Evolutionary conservation across 371 early-diverging fungal species (phyloP), one percentile per base, ranked within the genome.

Genomic region (Apophysomyces trapeziformis): DNA sequence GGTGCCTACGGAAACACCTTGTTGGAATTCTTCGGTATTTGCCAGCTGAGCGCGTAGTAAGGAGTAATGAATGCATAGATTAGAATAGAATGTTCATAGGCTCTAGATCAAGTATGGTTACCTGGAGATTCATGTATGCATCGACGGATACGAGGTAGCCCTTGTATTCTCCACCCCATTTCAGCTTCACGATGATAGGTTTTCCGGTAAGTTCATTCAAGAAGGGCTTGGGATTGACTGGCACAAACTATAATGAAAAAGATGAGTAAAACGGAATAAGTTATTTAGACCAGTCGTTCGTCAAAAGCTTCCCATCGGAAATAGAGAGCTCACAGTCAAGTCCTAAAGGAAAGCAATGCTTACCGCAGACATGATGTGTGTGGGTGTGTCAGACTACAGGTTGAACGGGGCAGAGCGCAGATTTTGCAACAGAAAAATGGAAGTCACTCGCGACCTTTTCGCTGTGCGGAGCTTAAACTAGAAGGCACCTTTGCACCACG

Each of bases 111-210:
- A 9, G 36, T 32, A 26, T 26, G 32, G 7, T 66, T 85, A 95
- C 94, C 90, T 94, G 96, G 46, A 98, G 76, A 82, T 99, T 99
- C 97, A 99, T 97, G 79, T 99, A 98, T 43, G 93, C 92, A 80
- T 99, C 98, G 5, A 95, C 91, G 6, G 96, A 93, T 39, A 88
- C 85, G 64, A 99, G 85, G 69, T 89, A 85, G 4, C 98, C 99
- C 74, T 95, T 94, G 89, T 99, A 99, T 77, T 97, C 97, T 81
- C 92, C 90, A 64, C 97, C 98, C 98, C 98, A 99, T 87, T 99
- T 99, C 71, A 98, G 85, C 80, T 93, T 93, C 67, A 95, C 93
- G 63, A 95, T 79, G 4, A 98, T 90, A 35, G 95, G 89, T 73
- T 96, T 94, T 58, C 97, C 97, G 36, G 94, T 95, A 44, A 96